These are phyloP conservation scores for Penium margaritaceum DNA, from an alignment of 139 green algal species.

Conservation along the genomic window DNA sequence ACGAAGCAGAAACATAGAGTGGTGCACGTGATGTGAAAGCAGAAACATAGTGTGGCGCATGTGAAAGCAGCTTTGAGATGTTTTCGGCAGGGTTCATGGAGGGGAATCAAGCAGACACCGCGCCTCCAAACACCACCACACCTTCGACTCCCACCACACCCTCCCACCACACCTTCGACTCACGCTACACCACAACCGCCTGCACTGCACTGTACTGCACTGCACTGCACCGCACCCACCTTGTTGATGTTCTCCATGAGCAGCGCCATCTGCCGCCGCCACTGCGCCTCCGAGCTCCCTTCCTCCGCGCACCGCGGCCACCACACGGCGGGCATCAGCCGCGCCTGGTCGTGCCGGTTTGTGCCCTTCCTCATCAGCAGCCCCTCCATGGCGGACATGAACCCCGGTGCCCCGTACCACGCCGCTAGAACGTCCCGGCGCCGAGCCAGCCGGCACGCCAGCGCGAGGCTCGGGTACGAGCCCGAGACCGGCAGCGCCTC, in stretches of 20 bases:
- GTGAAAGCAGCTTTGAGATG: too few relatives aligned
- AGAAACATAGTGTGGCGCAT: neutral
- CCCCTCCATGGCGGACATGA: conserved; percentile 50
- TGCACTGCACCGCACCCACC: too few relatives aligned
- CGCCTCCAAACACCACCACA: too few relatives aligned
- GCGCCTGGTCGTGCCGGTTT: conserved; percentile 58
- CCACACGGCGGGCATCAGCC: conserved; percentile 56
- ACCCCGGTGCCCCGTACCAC: conserved; percentile 30
- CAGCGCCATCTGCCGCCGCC: conserved; percentile 23
- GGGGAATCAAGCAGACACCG: too few relatives aligned
- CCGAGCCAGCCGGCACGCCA: conserved; percentile 33
- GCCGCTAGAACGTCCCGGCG: conserved; percentile 9
- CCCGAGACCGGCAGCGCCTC: neutral
- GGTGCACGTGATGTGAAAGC: neutral
- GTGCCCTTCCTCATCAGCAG: conserved; percentile 63
- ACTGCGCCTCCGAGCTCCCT: conserved; percentile 46
- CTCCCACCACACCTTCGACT: too few relatives aligned
- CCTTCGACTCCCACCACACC: too few relatives aligned
- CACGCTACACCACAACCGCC: too few relatives aligned
- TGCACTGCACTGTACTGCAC: too few relatives aligned
- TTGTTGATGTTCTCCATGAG: too few relatives aligned
- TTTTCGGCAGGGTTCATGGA: too few relatives aligned
- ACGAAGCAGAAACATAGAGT: neutral
- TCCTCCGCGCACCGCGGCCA: conserved; percentile 54
- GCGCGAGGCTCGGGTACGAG: conserved; percentile 33